Evolutionary conservation across 2,329 filamentous ascomycete species (phyloP), one percentile per base, ranked within the genome.

Genomic region (Diaporthe helianthi): DNA sequence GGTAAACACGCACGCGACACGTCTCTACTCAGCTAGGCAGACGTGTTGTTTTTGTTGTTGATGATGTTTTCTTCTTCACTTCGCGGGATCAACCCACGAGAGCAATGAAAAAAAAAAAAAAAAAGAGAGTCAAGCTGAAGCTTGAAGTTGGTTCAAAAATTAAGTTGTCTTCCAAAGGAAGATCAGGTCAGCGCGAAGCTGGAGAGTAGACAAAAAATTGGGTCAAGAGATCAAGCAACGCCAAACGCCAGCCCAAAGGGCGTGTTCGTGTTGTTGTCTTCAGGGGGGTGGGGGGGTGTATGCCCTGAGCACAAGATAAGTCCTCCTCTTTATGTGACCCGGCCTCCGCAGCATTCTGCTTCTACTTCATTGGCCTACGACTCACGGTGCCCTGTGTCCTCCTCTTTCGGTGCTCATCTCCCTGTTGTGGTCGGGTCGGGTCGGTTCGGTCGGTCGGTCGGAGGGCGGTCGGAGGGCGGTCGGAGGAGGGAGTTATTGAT

Each of bases 61-160:
- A 22, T 4, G 15, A 29, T 55, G 17, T 58, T 54, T 54, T 54
- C 54, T 67, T 49, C 65, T 38, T 58, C 53, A 19, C 53, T 58
- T 58, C 41, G 54, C 41, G 41, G 29, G 44, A 24, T 67, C 44
- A 58, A 58, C 65, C 46, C 49, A 51, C 52, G n/a, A 36, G 31
- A 67, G 54, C 65, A 67, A 67, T 41, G 52, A 67, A 67, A 55
- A 67, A 67, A 55, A 67, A 46, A 67, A 51, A 3, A 41, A n/a
- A n/a, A n/a, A n/a, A n/a, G 1, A 19, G 3, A n/a, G 10, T 67
- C 65, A 58, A 67, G 65, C 65, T 9, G 19, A 49, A 58, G 65
- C 65, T 2, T 51, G 52, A 58, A 17, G 38, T 15, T 15, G 12
- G 33, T n/a, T 24, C 36, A 49, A 61, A 61, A 63, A 49, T 19